Conservation (phyloP, 2,329 filamentous ascomycete species). For the Colletotrichum salicis region DNA sequence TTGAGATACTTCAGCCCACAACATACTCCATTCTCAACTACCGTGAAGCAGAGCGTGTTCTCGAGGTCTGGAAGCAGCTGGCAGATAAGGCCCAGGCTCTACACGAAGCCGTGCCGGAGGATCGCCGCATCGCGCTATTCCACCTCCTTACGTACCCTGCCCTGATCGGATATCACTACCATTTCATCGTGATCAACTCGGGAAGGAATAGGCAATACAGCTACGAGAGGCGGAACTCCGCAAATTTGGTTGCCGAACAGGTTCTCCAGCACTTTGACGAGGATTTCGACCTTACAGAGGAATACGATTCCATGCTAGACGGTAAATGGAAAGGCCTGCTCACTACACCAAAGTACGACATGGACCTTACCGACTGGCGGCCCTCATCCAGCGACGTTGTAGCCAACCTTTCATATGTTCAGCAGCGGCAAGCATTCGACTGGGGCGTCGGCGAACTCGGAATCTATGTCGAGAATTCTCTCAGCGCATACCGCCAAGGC, state of each 20-base stretch:
- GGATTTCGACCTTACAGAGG: constrained; percentile 54
- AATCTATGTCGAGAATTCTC: constrained; percentile 60
- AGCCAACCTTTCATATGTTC: constrained; percentile 58
- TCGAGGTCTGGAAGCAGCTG: constrained; percentile 64
- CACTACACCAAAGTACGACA: constrained; percentile 62
- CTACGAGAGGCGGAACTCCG: constrained; percentile 63
- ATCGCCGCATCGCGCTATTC: constrained; percentile 63
- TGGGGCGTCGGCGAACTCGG: constrained; percentile 57
- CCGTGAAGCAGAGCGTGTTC: constrained; percentile 68
- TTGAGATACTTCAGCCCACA: constrained; percentile 67
- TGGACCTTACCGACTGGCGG: constrained; percentile 28
- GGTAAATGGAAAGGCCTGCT: constrained; percentile 63
- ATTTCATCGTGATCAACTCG: constrained; percentile 61
- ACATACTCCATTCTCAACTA: constrained; percentile 73
- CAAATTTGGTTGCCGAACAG: constrained; percentile 57
- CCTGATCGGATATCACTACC: constrained; percentile 65
- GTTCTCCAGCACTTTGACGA: constrained; percentile 55
- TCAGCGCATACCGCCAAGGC: constrained; percentile 64
- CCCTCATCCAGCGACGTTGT: constrained; percentile 59
- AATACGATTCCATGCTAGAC: constrained; percentile 56
- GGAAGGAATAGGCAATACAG: constrained; percentile 64
- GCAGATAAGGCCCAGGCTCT: constrained; percentile 56
- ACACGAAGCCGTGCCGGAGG: constrained; percentile 53
- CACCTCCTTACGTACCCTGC: constrained; percentile 71
- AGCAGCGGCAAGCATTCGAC: constrained; percentile 48